These are phyloP conservation scores for Aspergillus piperis DNA, from an alignment of 2,329 filamentous ascomycete genomes.

Conservation along the genomic window DNA sequence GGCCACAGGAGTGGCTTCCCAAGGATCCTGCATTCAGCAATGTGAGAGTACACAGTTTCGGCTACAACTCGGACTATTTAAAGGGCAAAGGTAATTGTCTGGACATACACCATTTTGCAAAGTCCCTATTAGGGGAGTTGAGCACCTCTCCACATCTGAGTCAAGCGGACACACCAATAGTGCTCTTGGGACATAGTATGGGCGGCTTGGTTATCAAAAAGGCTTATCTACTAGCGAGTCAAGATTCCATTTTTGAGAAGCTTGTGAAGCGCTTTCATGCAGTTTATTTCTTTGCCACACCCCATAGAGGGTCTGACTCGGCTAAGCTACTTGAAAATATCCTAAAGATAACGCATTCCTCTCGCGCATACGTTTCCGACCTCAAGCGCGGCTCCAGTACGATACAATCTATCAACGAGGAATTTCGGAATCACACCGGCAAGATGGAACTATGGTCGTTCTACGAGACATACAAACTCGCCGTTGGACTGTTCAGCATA, in stretches of 20 bases:
- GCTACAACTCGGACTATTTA: conserved; percentile 26
- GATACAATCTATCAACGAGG: conserved; percentile 47
- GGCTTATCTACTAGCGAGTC: conserved; percentile 27
- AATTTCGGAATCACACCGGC: conserved; percentile 45
- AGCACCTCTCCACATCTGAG: conserved; percentile 19
- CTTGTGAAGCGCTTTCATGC: conserved; percentile 17
- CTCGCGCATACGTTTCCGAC: conserved; percentile 39
- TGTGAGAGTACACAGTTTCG: conserved; percentile 29
- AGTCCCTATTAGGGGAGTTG: conserved; percentile 26
- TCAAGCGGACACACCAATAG: conserved; percentile 30
- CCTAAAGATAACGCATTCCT: conserved; percentile 24
- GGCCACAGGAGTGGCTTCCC: conserved; percentile 46
- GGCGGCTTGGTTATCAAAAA: conserved; percentile 44
- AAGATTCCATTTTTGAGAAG: conserved; percentile 18
- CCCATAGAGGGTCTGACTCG: conserved; percentile 31
- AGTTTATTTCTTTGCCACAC: conserved; percentile 33
- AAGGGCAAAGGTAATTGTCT: conserved; percentile 6
- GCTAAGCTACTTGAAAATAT: conserved; percentile 32
- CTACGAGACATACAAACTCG: conserved; percentile 46
- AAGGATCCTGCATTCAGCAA: conserved; percentile 23
- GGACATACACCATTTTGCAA: conserved; percentile 29
- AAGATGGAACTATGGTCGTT: conserved; percentile 48
- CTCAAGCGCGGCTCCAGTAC: conserved; percentile 39
- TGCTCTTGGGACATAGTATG: conserved; percentile 52
- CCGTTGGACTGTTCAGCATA: conserved; percentile 24